A percentile compares a stretch with the other conserved stretches of the same genome.
Conservation (phyloP, 2,329 filamentous ascomycete genomes). For the Aspergillus floridensis region DNA sequence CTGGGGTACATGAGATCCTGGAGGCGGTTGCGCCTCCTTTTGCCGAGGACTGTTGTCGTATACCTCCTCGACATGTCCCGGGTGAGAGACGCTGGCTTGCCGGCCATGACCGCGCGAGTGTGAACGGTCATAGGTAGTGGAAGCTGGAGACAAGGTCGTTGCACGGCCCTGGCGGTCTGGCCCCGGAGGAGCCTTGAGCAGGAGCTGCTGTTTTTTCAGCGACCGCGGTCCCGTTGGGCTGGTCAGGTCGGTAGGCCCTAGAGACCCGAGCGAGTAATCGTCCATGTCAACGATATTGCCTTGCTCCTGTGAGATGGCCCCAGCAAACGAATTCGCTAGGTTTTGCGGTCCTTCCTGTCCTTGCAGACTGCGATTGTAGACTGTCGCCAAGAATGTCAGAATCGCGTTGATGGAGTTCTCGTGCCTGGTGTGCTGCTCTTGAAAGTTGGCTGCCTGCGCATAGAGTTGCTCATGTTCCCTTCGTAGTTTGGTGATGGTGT, state of each 20-base stretch:
- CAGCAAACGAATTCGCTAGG: slow-evolving; percentile 79
- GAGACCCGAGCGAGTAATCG: slow-evolving; percentile 40
- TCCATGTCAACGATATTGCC: slow-evolving; percentile 64
- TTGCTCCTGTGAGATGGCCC: slow-evolving; percentile 64
- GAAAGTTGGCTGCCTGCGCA: slow-evolving; percentile 82
- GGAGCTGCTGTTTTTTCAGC: slow-evolving; percentile 47
- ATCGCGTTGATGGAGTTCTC: slow-evolving; percentile 99
- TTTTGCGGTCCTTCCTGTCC: slow-evolving; percentile 73
- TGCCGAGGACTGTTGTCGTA: slow-evolving; percentile 41
- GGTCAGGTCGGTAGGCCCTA: slow-evolving; percentile 31
- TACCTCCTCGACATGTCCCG: slow-evolving; percentile 45
- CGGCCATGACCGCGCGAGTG: slow-evolving; percentile 28
- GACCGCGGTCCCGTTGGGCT: slow-evolving; percentile 39
- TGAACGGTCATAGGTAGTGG: slow-evolving; percentile 32
- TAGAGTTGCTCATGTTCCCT: slow-evolving; percentile 86
- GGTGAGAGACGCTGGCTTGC: slow-evolving; percentile 31
- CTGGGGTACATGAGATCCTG: slow-evolving; percentile 32
- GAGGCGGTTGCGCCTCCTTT: slow-evolving; percentile 15
- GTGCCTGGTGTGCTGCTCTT: slow-evolving; percentile 90
- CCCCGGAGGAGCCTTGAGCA: slow-evolving; percentile 46
- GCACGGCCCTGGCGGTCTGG: slow-evolving; percentile 29
- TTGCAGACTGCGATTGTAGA: slow-evolving; percentile 91
- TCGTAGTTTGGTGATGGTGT: slow-evolving; percentile 74
- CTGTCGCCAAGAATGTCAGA: slow-evolving; percentile 90
- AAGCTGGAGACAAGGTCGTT: slow-evolving; percentile 37